Conservation (phyloP, 352 stramenopile species). For the Globisporangium viniferum region DNA sequence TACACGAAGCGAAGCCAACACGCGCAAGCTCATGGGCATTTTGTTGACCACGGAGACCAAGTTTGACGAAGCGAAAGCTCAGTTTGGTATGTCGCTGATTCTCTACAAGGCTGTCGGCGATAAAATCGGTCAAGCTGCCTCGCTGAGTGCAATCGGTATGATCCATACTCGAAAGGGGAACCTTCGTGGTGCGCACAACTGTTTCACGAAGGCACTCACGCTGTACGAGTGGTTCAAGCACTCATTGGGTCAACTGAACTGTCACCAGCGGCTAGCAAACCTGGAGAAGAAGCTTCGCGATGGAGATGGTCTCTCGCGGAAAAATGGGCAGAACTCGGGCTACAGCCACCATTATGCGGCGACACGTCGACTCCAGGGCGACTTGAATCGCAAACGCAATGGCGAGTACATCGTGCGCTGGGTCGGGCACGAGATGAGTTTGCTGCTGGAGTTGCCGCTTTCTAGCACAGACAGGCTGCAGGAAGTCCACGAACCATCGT, state of each 20-base stretch:
- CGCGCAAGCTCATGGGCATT: conserved; percentile 75
- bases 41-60: conserved; percentile 80
- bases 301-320: conserved; percentile 52
- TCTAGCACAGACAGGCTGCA: conserved; percentile 42
- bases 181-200: conserved; percentile 68
- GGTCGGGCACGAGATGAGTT: conserved; percentile 80
- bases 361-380: conserved; percentile 66
- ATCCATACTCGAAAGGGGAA: conserved; percentile 81
- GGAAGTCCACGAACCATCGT: conserved; percentile 33
- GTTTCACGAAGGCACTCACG: conserved; percentile 76
- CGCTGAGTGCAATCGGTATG: conserved; percentile 76
- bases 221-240: conserved; percentile 86
- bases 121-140: conserved; percentile 73
- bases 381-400: conserved; percentile 78
- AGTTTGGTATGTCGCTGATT: conserved; percentile 74
- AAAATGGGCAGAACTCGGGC: conserved; percentile 48
- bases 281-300: conserved; percentile 83
- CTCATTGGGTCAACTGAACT: conserved; percentile 72
- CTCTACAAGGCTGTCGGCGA: conserved; percentile 71
- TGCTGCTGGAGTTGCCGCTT: conserved; percentile 62
- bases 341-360: conserved; percentile 81
- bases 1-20: conserved; percentile 63
- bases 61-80: conserved; percentile 77
- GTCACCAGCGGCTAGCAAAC: conserved; percentile 75
- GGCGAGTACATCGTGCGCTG: conserved; percentile 79